These are phyloP conservation scores for Exophiala calicioides DNA, from an alignment of 2,329 filamentous ascomycete genomes.

Conservation along the genomic window DNA sequence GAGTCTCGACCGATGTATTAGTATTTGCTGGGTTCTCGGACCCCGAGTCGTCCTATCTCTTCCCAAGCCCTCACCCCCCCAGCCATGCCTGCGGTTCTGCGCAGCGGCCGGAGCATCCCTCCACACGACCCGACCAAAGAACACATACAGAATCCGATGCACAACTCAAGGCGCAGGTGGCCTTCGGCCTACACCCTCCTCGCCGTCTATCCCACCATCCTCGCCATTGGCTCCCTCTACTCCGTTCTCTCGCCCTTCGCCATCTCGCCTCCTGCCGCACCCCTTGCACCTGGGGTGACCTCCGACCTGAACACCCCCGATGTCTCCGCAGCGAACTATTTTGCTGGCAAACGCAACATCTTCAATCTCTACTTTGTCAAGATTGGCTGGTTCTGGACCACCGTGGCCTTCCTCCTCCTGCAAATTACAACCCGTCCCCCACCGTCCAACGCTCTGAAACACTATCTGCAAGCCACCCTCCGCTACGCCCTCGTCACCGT, in stretches of 20 bases:
- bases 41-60: too few species aligned
- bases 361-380: conserved; percentile 96
- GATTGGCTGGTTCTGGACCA: conserved; percentile 90
- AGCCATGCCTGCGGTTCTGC: conserved; percentile 24
- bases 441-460: conserved; percentile 15
- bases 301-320: conserved; percentile 31
- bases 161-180: conserved; percentile 6
- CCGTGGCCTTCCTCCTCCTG: conserved; percentile 70
- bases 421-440: conserved; percentile 61
- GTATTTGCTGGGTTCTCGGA: too few species aligned
- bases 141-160: conserved; percentile 4
- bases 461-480: conserved; percentile 56
- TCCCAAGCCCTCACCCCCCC: neutral
- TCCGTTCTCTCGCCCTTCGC: conserved; percentile 73
- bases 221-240: conserved; percentile 81
- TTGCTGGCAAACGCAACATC: conserved; percentile 88
- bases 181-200: conserved; percentile 47
- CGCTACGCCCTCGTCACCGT: conserved; percentile 73
- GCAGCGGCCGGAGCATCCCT: conserved; percentile 18
- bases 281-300: conserved; percentile 35
- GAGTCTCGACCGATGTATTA: neutral
- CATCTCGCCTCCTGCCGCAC: conserved; percentile 46
- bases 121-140: conserved; percentile 1
- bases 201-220: conserved; percentile 71
- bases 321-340: conserved; percentile 61